These are phyloP conservation scores for Apiospora aurea DNA, from an alignment of 2,329 filamentous ascomycete species.

Conservation along the genomic window DNA sequence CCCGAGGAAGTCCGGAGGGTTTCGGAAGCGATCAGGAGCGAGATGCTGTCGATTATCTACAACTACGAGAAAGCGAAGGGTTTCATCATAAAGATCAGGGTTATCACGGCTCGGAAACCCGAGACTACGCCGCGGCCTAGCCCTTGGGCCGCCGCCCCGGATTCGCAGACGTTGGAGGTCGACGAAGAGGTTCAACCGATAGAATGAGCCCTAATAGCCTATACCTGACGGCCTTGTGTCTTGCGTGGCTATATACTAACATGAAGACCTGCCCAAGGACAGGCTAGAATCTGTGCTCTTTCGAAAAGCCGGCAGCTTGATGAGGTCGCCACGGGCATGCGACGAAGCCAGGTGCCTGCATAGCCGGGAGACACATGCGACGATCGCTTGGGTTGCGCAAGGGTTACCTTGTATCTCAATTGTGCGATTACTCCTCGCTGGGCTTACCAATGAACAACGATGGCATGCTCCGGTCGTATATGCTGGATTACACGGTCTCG, in stretches of 20 bases:
- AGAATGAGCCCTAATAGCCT: not conserved
- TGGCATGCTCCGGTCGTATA: not conserved
- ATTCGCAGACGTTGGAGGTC: constrained; percentile 1
- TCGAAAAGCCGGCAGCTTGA: not conserved
- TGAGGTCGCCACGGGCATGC: not conserved
- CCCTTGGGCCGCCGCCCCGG: not conserved
- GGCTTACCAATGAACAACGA: not conserved
- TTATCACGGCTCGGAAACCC: constrained; percentile 60
- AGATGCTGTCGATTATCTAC: constrained; percentile 48
- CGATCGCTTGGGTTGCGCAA: not conserved
- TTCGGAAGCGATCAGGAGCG: constrained; percentile 49
- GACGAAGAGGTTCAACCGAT: not conserved
- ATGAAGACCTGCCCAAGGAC: not conserved
- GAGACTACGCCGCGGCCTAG: constrained; percentile 13
- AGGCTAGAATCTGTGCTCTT: not conserved
- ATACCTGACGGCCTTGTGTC: not conserved
- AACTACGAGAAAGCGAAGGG: constrained; percentile 50
- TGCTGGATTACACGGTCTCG: not conserved
- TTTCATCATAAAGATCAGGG: constrained; percentile 55
- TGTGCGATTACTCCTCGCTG: not conserved
- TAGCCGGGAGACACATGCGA: not conserved
- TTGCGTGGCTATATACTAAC: not conserved
- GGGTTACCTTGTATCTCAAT: not conserved
- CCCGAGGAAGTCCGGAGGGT: constrained; percentile 54
- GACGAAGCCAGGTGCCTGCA: not conserved